Evolutionary conservation across 2,329 filamentous ascomycete genomes (phyloP).

Genomic region (Thielaviopsis ethacetica): DNA sequence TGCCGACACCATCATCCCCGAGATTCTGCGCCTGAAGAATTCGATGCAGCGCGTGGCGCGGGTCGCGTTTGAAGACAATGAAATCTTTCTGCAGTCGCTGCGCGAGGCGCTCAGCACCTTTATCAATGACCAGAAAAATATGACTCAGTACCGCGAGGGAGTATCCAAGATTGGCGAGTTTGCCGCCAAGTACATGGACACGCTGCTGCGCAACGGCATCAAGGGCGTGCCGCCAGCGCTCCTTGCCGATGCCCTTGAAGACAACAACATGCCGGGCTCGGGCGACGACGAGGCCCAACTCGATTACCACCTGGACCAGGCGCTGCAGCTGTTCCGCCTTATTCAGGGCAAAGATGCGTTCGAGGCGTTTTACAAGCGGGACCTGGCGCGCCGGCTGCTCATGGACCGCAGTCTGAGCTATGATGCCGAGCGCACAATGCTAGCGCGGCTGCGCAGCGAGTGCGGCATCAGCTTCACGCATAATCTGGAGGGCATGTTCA

Average conservation of each 20-base stretch:
- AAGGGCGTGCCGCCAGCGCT: constrained; percentile 64
- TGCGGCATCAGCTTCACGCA: constrained; percentile 91
- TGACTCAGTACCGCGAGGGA: constrained; percentile 58
- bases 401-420: constrained; percentile 88
- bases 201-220: constrained; percentile 70
- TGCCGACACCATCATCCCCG: constrained; percentile 71
- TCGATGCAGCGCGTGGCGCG: constrained; percentile 62
- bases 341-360: constrained; percentile 96
- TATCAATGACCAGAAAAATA: constrained; percentile 75
- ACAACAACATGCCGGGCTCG: constrained; percentile 39
- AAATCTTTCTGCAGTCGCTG: constrained; percentile 61
- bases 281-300: constrained; percentile 85
- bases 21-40: constrained; percentile 65
- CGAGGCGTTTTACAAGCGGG: constrained; percentile 98
- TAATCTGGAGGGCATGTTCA: constrained; percentile 98
- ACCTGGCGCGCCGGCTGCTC: constrained; percentile 73
- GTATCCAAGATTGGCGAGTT: constrained; percentile 95
- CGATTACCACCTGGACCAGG: constrained; percentile 80
- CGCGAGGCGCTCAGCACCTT: constrained; percentile 77
- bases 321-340: constrained; percentile 87
- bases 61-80: constrained; percentile 59
- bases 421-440: constrained; percentile 91
- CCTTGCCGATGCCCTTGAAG: constrained; percentile 43
- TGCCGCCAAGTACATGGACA: constrained; percentile 94
- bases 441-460: constrained; percentile 77